Percentiles rank a stretch among this genome's conserved stretches.
Evolutionary conservation across 306 rosid species (phyloP).

Genomic region (Glycine tomentella): DNA sequence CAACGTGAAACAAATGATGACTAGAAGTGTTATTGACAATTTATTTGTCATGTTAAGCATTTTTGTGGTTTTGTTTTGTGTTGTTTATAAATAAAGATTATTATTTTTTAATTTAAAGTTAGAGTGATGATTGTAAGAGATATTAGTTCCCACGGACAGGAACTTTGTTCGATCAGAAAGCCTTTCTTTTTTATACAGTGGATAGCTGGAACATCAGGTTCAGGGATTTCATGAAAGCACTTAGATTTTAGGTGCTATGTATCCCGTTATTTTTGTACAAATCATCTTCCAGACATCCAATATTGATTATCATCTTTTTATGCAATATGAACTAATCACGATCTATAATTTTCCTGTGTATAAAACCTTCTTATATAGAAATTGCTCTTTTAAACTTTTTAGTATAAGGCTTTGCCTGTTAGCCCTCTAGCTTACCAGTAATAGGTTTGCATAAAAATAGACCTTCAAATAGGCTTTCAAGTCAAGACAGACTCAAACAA

Average conservation of each 20-base stretch:
- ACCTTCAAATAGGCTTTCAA: not conserved
- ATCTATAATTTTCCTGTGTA: not conserved
- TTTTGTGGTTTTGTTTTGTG: no score
- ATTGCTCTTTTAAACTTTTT: not conserved
- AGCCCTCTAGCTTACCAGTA: not conserved
- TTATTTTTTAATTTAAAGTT: no score
- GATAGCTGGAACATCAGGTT: slow-evolving; percentile 41
- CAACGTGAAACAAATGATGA: no score
- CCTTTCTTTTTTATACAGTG: slow-evolving; percentile 19
- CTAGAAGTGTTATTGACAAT: no score
- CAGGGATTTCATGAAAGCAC: slow-evolving; percentile 32
- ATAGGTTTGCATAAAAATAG: not conserved
- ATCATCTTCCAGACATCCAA: slow-evolving; percentile 37
- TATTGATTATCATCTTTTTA: slow-evolving; percentile 36
- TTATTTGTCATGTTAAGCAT: no score
- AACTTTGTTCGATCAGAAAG: slow-evolving; percentile 31
- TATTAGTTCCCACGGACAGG: no score
- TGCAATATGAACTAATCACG: not conserved
- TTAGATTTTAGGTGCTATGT: slow-evolving; percentile 37
- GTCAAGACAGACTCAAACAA: not conserved
- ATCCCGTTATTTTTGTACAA: slow-evolving; percentile 46
- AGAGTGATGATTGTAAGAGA: no score
- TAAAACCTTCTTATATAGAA: not conserved
- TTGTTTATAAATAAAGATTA: no score
- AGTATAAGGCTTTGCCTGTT: no score